These are phyloP conservation scores for Solanum chacoense DNA, from an alignment of 305 asterid species.

Conservation along the genomic window DNA sequence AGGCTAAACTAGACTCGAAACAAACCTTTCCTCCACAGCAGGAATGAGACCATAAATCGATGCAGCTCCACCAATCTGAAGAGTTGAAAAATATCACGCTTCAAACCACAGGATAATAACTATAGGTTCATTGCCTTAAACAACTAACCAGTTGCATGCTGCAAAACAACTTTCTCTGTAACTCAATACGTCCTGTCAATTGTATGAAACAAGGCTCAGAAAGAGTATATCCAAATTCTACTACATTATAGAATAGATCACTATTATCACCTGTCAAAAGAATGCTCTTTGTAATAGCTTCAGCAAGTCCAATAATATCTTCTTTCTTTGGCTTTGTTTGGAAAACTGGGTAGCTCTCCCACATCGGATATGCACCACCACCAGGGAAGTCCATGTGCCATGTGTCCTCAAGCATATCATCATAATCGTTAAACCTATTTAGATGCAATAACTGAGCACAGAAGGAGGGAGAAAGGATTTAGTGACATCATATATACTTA, in stretches of 20 bases:
- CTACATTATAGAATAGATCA: not conserved
- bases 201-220: constrained; percentile 13
- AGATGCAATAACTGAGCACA: constrained; percentile 1
- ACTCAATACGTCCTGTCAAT: constrained; percentile 71
- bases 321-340: constrained; percentile 65
- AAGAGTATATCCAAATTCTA: constrained; percentile 7
- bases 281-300: constrained; percentile 93
- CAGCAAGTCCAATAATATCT: constrained; percentile 84
- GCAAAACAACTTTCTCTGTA: constrained; percentile 92
- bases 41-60: constrained; percentile 70
- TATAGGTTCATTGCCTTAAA: not conserved
- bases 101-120: not conserved
- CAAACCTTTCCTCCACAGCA: constrained; percentile 96
- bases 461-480: constrained; percentile 5
- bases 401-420: constrained; percentile 94
- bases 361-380: constrained; percentile 59
- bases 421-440: constrained; percentile 85
- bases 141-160: constrained; percentile 83
- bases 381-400: constrained; percentile 70
- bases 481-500: constrained; percentile 3
- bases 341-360: constrained; percentile 76
- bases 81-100: constrained; percentile 14
- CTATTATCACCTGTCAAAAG: constrained; percentile 56
- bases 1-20: not conserved
- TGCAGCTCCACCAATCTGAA: constrained; percentile 91